A percentile compares a stretch with the other conserved stretches of the same genome.
Evolutionary conservation across 148 eudicot species (phyloP).

Genomic region (Amaranthus hypochondriacus): DNA sequence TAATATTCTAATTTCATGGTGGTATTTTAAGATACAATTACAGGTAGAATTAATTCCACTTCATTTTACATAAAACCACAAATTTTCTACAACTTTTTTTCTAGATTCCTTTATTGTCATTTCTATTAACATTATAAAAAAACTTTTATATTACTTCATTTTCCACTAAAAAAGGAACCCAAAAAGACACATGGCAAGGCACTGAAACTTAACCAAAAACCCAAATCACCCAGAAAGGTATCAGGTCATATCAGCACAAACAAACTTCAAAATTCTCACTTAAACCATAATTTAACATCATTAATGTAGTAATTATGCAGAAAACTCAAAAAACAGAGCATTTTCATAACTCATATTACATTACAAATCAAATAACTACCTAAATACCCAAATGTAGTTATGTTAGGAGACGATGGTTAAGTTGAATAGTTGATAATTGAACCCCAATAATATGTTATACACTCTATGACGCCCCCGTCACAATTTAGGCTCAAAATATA

Average conservation of each 20-base stretch:
- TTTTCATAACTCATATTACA: conserved; percentile 3
- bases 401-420: background rate
- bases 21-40: background rate
- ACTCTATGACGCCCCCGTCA: no score
- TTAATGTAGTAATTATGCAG: background rate
- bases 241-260: conserved; percentile 17
- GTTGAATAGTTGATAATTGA: no score
- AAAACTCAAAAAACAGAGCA: conserved; percentile 18
- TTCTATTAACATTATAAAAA: conserved; percentile 6
- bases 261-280: background rate
- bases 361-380: conserved; percentile 12
- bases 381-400: conserved; percentile 1
- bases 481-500: no score
- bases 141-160: background rate
- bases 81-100: background rate
- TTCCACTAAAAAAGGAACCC: background rate
- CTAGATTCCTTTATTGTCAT: conserved; percentile 1
- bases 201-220: conserved; percentile 15
- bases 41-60: background rate
- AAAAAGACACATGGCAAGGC: conserved; percentile 12
- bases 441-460: no score
- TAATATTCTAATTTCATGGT: background rate
- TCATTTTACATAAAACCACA: background rate
- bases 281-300: background rate
- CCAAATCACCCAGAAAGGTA: conserved; percentile 23